Evolutionary conservation across 2,329 filamentous ascomycete genomes (phyloP), one percentile per base, ranked within the genome.

Genomic region (Metarhizium humberi): DNA sequence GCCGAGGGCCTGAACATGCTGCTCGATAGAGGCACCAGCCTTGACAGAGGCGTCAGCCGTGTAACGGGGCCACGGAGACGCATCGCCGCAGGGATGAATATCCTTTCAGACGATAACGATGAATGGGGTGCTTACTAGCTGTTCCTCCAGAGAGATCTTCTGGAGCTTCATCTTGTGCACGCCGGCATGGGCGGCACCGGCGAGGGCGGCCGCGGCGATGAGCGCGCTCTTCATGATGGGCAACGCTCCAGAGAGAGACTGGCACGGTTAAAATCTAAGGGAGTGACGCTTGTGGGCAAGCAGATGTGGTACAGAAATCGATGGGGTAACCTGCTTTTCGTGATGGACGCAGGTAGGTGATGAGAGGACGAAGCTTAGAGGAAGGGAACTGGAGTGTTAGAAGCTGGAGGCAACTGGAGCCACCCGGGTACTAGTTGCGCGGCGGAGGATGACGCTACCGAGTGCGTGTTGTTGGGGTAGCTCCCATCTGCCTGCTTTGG

Each of bases 141-240:
- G 94, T 73, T 97, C 90, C 51, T 86, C 82, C 57, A 99, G 79
- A 63, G 94, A 87, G 59, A 97, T 78, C 87, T 99, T 99, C 82
- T 96, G 88, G 68, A 99, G 86, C 82, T 95, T 94, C 82, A 96
- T 87, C 81, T 90, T 95, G 84, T 97, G 90, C 63, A 96, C 80
- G 67, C 85, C 90, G 65, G 90, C 92, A 70, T 88, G 82, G 70
- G 88, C 88, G 71, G 87, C 85, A 78, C 88, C 88, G 68, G 92
- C 80, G 79, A 95, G 84, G 78, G 86, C 80, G 67, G 86, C 85
- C 75, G 90, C 86, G 71, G 90, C 79, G 69, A 96, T 74, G 68
- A 91, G 78, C 75, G 86, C 78, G 73, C 85, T 85, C 86, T 95
- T 96, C 92, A 96, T 97, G 73, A 63, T 79, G 75, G 73, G 71